A percentile compares a stretch with the other conserved stretches of the same genome.
Evolutionary conservation across 2,329 filamentous ascomycete genomes (phyloP).

Genomic region (Colletotrichum tamarilloi): DNA sequence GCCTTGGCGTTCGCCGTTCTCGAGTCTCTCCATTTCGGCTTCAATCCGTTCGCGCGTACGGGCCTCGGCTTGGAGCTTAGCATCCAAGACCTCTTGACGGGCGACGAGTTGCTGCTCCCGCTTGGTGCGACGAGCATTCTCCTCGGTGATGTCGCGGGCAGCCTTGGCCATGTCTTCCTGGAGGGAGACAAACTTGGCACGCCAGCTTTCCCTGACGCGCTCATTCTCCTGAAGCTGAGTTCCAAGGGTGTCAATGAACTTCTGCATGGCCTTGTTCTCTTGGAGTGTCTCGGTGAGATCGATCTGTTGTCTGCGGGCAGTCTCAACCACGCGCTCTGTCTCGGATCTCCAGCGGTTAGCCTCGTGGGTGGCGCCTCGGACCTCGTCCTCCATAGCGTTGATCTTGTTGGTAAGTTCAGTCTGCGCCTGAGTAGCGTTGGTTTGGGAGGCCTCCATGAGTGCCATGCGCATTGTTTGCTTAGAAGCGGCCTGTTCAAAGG

Average conservation of each 20-base stretch:
- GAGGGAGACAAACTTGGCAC: slow-evolving; percentile 83
- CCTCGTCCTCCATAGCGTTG: slow-evolving; percentile 64
- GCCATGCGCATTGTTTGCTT: slow-evolving; percentile 71
- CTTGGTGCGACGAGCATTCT: slow-evolving; percentile 82
- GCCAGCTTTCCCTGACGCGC: slow-evolving; percentile 84
- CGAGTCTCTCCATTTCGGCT: slow-evolving; percentile 73
- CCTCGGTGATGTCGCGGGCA: slow-evolving; percentile 82
- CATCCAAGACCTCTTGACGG: slow-evolving; percentile 82
- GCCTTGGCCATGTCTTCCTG: slow-evolving; percentile 89
- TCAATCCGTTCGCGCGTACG: slow-evolving; percentile 76
- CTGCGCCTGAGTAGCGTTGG: slow-evolving; percentile 64
- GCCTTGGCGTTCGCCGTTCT: slow-evolving; percentile 71
- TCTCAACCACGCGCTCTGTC: slow-evolving; percentile 68
- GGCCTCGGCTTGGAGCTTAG: slow-evolving; percentile 79
- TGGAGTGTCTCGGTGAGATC: slow-evolving; percentile 61
- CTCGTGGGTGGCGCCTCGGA: slow-evolving; percentile 67
- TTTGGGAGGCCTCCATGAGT: slow-evolving; percentile 76
- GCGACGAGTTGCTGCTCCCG: slow-evolving; percentile 84
- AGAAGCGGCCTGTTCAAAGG: slow-evolving; percentile 65
- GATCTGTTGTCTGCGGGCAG: slow-evolving; percentile 58
- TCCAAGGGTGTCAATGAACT: slow-evolving; percentile 78
- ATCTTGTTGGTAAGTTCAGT: slow-evolving; percentile 67
- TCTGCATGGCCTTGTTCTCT: slow-evolving; percentile 79
- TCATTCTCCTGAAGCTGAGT: slow-evolving; percentile 88
- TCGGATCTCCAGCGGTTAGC: slow-evolving; percentile 71